A percentile compares a stretch with the other conserved stretches of the same genome.
These are phyloP conservation scores for Candida hispaniensis DNA, from an alignment of 805 yeast species.

Conservation along the genomic window DNA sequence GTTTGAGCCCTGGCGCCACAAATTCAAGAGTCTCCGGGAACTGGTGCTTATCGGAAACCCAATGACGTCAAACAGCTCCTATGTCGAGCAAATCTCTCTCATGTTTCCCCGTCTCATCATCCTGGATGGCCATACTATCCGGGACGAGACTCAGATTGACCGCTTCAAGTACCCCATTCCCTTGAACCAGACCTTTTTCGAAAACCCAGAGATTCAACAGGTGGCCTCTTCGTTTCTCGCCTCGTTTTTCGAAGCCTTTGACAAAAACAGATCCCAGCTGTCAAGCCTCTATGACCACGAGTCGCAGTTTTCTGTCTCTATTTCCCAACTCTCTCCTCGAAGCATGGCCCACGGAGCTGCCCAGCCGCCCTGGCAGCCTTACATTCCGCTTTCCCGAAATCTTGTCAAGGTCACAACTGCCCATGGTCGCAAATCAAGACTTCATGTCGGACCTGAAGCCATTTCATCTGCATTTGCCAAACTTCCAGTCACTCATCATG, in stretches of 20 bases:
- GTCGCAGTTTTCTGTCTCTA: constrained; percentile 74
- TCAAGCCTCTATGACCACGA: constrained; percentile 65
- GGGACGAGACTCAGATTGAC: constrained; percentile 51
- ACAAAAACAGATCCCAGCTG: constrained; percentile 58
- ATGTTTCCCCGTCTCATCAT: constrained; percentile 72
- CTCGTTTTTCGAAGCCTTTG: constrained; percentile 74
- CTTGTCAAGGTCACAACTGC: constrained; percentile 48
- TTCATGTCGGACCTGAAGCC: constrained; percentile 58
- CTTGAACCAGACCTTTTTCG: constrained; percentile 64
- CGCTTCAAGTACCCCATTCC: constrained; percentile 28
- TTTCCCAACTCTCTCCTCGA: constrained; percentile 62
- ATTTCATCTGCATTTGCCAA: constrained; percentile 52
- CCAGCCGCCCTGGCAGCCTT: constrained; percentile 29
- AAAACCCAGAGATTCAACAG: constrained; percentile 56
- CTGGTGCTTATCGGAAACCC: constrained; percentile 75
- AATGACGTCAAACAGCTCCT: constrained; percentile 36
- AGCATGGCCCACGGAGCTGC: constrained; percentile 18
- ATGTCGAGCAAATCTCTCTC: constrained; percentile 52
- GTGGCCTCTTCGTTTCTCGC: constrained; percentile 68
- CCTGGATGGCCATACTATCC: constrained; percentile 64
- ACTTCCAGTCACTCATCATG: constrained; percentile 73
- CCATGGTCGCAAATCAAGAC: constrained; percentile 41
- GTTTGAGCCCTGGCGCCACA: constrained; percentile 68
- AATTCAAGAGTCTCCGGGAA: constrained; percentile 63
- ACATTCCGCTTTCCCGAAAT: constrained; percentile 67